Conservation (phyloP, 108 stramenopile species). For the Skeletonema potamos region DNA sequence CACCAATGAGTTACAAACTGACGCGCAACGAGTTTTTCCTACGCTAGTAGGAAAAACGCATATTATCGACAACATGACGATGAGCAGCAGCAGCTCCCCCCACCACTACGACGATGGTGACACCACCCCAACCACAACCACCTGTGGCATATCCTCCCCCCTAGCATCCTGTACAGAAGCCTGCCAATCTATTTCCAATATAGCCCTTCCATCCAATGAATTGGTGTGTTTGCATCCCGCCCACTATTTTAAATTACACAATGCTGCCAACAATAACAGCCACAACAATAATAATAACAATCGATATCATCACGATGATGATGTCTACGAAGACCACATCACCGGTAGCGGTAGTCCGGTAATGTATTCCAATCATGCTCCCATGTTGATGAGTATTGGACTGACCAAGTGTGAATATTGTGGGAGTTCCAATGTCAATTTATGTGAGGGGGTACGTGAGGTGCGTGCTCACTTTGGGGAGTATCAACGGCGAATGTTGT, state of each 20-base stretch:
- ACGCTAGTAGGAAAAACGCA: too few species aligned
- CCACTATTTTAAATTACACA: background rate
- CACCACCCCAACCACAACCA: background rate
- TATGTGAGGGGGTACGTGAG: conserved; percentile 1
- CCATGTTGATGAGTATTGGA: background rate
- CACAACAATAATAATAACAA: too few species aligned
- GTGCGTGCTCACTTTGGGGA: background rate
- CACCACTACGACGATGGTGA: background rate
- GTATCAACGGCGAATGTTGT: background rate
- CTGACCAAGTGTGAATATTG: conserved; percentile 39
- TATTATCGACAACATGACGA: too few species aligned
- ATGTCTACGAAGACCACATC: background rate
- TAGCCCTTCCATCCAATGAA: background rate
- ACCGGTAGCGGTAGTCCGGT: background rate
- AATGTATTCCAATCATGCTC: conserved; percentile 22
- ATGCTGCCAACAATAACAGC: background rate
- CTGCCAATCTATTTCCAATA: background rate
- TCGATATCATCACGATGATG: background rate
- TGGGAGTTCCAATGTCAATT: conserved; percentile 18
- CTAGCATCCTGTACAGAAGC: background rate
- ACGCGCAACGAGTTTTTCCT: too few species aligned
- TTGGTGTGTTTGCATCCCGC: background rate
- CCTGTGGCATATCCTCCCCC: background rate
- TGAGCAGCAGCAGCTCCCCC: background rate
- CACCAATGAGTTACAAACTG: too few species aligned